A percentile compares a stretch with the other conserved stretches of the same genome.
phyloP scores from a whole-genome alignment of 2,329 filamentous ascomycete species.

The Pleochaeta shiraiana region DNA sequence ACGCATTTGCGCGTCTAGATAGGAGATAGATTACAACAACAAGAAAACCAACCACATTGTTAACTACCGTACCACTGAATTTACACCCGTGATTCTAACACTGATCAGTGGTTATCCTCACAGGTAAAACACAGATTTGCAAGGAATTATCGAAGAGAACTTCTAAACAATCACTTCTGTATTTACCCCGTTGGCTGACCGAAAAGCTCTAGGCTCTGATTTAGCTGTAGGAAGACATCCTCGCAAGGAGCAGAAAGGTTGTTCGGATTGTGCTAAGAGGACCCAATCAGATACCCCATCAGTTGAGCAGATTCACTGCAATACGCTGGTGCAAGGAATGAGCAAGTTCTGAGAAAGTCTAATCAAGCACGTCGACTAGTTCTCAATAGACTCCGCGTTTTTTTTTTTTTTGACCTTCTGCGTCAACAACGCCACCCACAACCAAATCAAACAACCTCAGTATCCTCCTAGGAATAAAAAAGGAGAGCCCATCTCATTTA shows the following conservation, averaged over 20 bases:
- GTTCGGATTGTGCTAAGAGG: not conserved
- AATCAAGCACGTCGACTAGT: not conserved
- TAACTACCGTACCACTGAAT: not conserved
- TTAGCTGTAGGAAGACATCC: not conserved
- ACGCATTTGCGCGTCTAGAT: not conserved
- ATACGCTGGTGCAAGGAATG: slow-evolving; percentile 1
- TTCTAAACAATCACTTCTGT: not conserved
- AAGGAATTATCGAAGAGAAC: not conserved
- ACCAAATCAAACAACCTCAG: not conserved
- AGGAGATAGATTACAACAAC: slow-evolving; percentile 9
- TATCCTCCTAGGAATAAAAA: not conserved
- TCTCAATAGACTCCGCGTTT: not conserved
- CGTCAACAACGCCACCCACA: not conserved
- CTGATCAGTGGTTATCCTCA: slow-evolving; percentile 2
- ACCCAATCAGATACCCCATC: not conserved
- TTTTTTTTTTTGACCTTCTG: not conserved
- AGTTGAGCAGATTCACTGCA: not conserved
- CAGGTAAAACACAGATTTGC: slow-evolving; percentile 3
- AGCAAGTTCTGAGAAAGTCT: not conserved
- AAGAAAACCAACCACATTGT: not conserved
- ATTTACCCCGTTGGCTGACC: not conserved
- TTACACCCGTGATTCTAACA: slow-evolving; percentile 1
- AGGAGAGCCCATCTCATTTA: not conserved
- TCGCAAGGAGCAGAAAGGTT: not conserved
- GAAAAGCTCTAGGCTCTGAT: not conserved